Evolutionary conservation across 495 filamentous ascomycete species (phyloP), one percentile per base, ranked within the genome.

Genomic region (Diplogelasinospora grovesii): DNA sequence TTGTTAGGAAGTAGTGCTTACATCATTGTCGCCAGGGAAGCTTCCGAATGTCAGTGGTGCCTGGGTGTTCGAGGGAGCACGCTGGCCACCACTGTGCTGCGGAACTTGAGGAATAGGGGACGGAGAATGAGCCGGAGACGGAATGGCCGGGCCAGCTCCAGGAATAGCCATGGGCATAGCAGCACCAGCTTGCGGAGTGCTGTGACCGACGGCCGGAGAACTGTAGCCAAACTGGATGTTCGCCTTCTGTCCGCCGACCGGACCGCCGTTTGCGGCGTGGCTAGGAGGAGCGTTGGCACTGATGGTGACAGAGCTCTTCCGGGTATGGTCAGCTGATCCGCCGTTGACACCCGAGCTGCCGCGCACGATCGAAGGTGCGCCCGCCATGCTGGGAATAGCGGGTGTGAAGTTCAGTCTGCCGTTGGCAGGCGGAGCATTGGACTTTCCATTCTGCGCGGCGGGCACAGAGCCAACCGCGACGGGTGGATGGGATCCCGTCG

Each of bases 301-400:
- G 66, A 95, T 93, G 40, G 86, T 92, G 42, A 95, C 83, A 13
- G 87, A 90, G 39, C 79, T 79, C 66, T 92, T 92, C 44, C 85
- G 77, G 46, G 66, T 73, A 68, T 96, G 89, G 46, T 90, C 83
- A 41, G 63, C 67, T 13, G 55, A 33, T 33, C 65, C 58, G 34
- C 80, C 73, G 53, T 79, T 71, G 35, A 72, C 60, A 55, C 69
- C 63, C 31, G 79, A 67, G 45, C 69, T 75, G 48, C 78, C 78
- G 53, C 81, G 78, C 69, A 81, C 83, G 42, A 81, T 77, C 38
- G 63, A 50, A 35, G 65, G 56, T 22, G 60, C 54, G 31, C 62
- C 59, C 22, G 65, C 55, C 32, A 65, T 60, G 26, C 65, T 56
- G 32, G 77, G 77, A 50, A 87, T 75, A 43, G 82, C 84, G 22